A percentile compares a stretch with the other conserved stretches of the same genome.
phyloP scores from a whole-genome alignment of 169 alveolate genomes.

The Eimeria acervulina region DNA sequence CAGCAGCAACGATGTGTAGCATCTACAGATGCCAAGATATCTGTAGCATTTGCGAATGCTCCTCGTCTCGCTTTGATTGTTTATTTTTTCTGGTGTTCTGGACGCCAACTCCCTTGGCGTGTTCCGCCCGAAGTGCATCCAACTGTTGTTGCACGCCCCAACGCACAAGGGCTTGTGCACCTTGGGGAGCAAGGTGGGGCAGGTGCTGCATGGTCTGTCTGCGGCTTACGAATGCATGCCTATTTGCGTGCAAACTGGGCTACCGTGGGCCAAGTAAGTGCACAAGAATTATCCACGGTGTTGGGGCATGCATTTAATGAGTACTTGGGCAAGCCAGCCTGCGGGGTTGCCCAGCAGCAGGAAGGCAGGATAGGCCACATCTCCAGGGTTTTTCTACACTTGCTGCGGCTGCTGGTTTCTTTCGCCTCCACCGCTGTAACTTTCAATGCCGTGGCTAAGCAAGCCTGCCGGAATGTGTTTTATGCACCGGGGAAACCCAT shows the following conservation, averaged over 20 bases:
- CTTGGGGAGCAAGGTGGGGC: background rate
- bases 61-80: no score
- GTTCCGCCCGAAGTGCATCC: background rate
- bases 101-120: background rate
- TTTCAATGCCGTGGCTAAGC: background rate
- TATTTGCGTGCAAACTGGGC: background rate
- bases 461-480: no score
- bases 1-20: background rate
- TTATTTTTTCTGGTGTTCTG: no score
- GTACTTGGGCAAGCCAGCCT: background rate
- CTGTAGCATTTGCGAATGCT: background rate
- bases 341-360: background rate
- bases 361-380: background rate
- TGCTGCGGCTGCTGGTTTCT: background rate
- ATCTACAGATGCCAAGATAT: background rate
- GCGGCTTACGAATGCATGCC: background rate
- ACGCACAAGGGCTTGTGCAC: background rate
- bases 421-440: background rate
- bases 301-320: background rate
- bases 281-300: background rate
- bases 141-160: background rate
- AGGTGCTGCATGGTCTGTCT: background rate
- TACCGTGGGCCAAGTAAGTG: background rate
- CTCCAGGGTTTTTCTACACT: background rate
- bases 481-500: background rate